A percentile compares a stretch with the other conserved stretches of the same genome.
Evolutionary conservation across 306 rosid species (phyloP).

Genomic region (Ziziphus jujuba): DNA sequence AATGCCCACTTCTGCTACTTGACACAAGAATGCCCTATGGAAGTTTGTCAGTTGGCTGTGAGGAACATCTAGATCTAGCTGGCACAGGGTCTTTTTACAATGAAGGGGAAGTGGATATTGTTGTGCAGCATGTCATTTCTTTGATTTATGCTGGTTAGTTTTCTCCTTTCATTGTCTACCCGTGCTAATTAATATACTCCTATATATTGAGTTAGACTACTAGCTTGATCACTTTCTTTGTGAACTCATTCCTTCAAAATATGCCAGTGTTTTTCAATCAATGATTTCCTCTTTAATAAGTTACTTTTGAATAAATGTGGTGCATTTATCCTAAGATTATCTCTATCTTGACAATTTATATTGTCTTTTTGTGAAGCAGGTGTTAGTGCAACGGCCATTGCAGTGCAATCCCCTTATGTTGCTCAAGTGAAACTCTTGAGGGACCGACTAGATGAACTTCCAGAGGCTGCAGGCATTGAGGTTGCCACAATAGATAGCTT

Average conservation of each 20-base stretch:
- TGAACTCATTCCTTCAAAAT: neutral
- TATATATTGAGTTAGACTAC: neutral
- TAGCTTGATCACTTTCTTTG: neutral
- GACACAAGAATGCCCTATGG: constrained; percentile 88
- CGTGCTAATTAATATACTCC: neutral
- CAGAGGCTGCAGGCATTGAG: constrained; percentile 68
- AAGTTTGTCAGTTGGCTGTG: constrained; percentile 75
- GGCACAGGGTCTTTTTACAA: constrained; percentile 83
- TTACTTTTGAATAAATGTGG: neutral
- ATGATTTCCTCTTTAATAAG: neutral
- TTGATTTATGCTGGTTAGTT: constrained; percentile 67
- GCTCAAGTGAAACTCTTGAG: constrained; percentile 88
- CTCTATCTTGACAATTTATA: neutral
- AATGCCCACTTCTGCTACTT: constrained; percentile 76
- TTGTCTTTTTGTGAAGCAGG: constrained; percentile 36
- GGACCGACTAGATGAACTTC: constrained; percentile 70
- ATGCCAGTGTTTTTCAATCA: neutral
- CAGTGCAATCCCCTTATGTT: constrained; percentile 85
- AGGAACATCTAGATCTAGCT: constrained; percentile 77
- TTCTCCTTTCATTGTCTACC: neutral
- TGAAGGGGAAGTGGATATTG: constrained; percentile 86
- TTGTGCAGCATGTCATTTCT: constrained; percentile 67
- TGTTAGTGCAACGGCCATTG: constrained; percentile 66
- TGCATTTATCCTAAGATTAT: neutral
- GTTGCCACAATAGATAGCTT: constrained; percentile 86